Evolutionary conservation across 148 eudicot genomes (phyloP), one percentile per base, ranked within the genome.

Genomic region (Heliamphora exappendiculata): DNA sequence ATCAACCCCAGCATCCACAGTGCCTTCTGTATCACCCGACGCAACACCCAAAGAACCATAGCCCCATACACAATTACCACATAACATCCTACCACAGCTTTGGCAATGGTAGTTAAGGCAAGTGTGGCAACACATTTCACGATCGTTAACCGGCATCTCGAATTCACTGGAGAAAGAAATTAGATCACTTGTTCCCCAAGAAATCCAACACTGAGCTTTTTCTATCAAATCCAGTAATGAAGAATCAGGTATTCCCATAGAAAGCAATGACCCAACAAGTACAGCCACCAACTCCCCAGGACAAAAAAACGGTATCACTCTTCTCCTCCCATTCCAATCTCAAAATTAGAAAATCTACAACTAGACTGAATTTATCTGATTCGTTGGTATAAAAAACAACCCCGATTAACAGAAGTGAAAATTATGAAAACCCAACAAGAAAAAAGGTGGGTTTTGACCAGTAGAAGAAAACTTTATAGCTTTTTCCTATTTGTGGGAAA

Each of bases 241-340:
- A 39, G 54, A 81, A 80, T 84, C 89, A 82, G 81, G 82, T 76
- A 89, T 82, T 88, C 96, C 94, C 96, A 89, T 89, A 88, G 79
- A 88, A 86, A 81, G 86, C 37, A 75, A 84, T 72, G 67, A 84
- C 62, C 85, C 84, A 77, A 54, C 82, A 76, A 72, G 73, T 65
- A 67, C 14, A 64, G 37, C 42, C 70, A 79, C 73, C 80, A 78
- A 62, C 72, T 34, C 72, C 62, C 53, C 71, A 4, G 24, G 36
- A 53, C 41, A 31, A 62, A 55, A 70, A 72, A 74, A 44, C 24
- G 53, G 29, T 69, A 75, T 54, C 68, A 42, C 53, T 73, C 80
- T 39, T 59, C 64, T 44, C 55, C 45, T 50, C 75, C 62, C 76
- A 76, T 44, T 67, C 72, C 55, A 70, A 60, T 55, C 41, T 33